A percentile compares a stretch with the other conserved stretches of the same genome.
Conservation (phyloP, 768 basidiomycete species). For the Lepiota venenata region DNA sequence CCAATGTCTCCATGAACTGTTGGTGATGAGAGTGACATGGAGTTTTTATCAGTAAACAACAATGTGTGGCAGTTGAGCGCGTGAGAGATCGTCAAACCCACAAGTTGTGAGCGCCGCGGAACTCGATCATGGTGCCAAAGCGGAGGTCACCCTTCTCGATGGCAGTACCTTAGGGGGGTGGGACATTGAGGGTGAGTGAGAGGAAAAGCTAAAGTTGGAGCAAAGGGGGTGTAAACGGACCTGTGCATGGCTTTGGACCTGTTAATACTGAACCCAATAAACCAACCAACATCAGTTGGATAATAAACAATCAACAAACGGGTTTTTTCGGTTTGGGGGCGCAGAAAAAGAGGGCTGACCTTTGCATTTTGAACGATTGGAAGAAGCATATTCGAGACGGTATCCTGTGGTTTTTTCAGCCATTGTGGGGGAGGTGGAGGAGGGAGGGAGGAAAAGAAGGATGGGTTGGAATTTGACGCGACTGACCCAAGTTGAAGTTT, state of each 20-base stretch:
- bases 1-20: conserved; percentile 87
- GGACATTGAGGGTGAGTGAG: conserved; percentile 14
- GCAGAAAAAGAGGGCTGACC: conserved; percentile 40
- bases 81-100: conserved; percentile 30
- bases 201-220: neutral
- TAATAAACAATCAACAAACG: conserved; percentile 23
- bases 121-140: conserved; percentile 71
- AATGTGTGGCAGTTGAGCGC: conserved; percentile 1
- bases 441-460: conserved; percentile 23
- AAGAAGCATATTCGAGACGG: conserved; percentile 73
- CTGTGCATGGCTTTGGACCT: conserved; percentile 79
- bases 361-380: conserved; percentile 74
- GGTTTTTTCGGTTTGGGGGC: conserved; percentile 21
- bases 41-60: too few relatives aligned
- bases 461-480: conserved; percentile 28
- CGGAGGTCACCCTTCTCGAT: conserved; percentile 74
- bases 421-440: conserved; percentile 26
- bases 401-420: conserved; percentile 60
- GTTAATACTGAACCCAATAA: conserved; percentile 9
- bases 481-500: conserved; percentile 22
- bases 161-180: conserved; percentile 47
- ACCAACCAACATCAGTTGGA: conserved; percentile 14
- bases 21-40: neutral
- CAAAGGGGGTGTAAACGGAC: conserved; percentile 35
- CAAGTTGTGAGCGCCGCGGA: conserved; percentile 69